phyloP scores from a whole-genome alignment of 2,329 filamentous ascomycete species.

The Endoconidiophora laricicola region DNA sequence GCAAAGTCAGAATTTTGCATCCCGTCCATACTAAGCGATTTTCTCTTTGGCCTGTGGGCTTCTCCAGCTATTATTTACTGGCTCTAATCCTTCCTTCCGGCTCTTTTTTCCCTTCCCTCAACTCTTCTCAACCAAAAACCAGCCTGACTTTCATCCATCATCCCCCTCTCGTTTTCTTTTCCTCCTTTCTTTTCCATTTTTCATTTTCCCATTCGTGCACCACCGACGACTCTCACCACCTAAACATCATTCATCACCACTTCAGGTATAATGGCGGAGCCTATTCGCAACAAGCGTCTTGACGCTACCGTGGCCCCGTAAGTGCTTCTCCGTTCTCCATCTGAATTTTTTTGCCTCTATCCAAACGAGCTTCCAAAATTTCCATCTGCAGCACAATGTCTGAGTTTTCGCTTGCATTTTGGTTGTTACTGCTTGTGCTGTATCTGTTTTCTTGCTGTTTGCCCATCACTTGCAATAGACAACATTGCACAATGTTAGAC shows the following conservation, averaged over 20 bases:
- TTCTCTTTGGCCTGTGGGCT: neutral
- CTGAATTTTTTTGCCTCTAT: conserved; percentile 12
- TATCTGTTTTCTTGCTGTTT: neutral
- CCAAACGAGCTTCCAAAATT: neutral
- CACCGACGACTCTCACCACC: neutral
- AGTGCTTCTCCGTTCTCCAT: conserved; percentile 21
- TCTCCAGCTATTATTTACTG: neutral
- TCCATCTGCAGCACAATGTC: neutral
- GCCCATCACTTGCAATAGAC: conserved; percentile 3
- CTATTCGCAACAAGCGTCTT: conserved; percentile 46
- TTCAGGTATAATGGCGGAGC: conserved; percentile 36
- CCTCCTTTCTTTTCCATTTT: conserved; percentile 16
- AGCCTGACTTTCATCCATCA: conserved; percentile 12
- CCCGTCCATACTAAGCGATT: neutral
- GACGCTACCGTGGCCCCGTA: conserved; percentile 42
- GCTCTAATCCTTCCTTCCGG: conserved; percentile 7
- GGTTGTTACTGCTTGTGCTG: neutral
- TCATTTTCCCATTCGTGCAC: conserved; percentile 18
- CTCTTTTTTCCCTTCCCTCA: conserved; percentile 3
- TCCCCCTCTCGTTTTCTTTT: conserved; percentile 20
- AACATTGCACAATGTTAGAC: too few relatives aligned
- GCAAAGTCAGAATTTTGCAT: neutral
- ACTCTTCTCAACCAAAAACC: conserved; percentile 6
- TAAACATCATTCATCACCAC: conserved; percentile 15
- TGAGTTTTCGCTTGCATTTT: neutral